A percentile compares a stretch with the other conserved stretches of the same genome.
Evolutionary conservation across 2,329 filamentous ascomycete genomes (phyloP).

Genomic region (Penicillium sp.): DNA sequence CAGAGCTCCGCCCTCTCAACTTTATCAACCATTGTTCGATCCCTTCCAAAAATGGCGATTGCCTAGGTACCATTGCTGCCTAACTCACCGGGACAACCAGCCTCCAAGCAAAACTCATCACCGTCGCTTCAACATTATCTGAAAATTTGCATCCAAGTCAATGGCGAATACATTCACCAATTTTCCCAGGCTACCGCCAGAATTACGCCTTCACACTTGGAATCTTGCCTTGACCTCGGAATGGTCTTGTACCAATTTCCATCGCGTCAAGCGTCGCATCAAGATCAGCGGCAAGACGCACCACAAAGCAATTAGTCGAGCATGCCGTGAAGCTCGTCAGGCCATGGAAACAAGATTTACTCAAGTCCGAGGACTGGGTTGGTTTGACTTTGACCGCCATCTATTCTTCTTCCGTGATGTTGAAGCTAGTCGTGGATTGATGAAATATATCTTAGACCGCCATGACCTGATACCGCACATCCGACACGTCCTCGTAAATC

Average conservation of each 20-base stretch:
- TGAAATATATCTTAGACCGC: neutral
- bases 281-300: neutral
- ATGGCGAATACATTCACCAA: neutral
- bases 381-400: neutral
- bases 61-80: no score
- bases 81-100: neutral
- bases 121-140: no score
- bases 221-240: neutral
- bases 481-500: neutral
- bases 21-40: no score
- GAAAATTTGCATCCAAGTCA: no score
- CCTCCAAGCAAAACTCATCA: neutral
- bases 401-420: neutral
- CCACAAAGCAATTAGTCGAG: neutral
- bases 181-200: neutral
- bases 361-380: neutral
- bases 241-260: neutral
- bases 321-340: conserved; percentile 1
- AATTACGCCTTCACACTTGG: neutral
- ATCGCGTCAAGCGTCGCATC: neutral
- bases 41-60: no score
- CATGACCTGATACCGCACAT: neutral
- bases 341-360: neutral
- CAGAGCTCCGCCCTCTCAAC: no score
- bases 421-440: neutral